These are phyloP conservation scores for Heterobasidion parviporum DNA, from an alignment of 1,284 basidiomycete genomes.

Conservation along the genomic window DNA sequence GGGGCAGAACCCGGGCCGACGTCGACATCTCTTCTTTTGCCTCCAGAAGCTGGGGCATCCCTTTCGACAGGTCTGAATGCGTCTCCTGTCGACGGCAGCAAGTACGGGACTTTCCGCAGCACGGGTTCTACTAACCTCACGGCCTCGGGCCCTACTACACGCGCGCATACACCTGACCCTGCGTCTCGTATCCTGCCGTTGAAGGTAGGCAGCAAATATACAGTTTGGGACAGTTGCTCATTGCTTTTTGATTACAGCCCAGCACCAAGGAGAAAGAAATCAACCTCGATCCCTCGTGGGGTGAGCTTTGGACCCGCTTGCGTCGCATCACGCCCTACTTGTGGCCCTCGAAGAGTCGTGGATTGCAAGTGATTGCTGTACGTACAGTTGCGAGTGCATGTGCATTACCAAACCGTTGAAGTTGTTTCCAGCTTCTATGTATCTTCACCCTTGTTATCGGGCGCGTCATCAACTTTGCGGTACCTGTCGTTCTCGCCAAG, in stretches of 20 bases:
- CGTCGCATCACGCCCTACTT: conserved; percentile 68
- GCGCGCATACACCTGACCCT: conserved; percentile 55
- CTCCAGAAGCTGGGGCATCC: conserved; percentile 31
- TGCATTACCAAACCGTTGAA: conserved; percentile 6
- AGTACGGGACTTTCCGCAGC: conserved; percentile 69
- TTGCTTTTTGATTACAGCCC: conserved; percentile 15
- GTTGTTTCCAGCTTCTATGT: conserved; percentile 43
- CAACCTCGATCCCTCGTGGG: conserved; percentile 57
- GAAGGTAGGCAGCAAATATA: conserved; percentile 1
- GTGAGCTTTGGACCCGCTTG: conserved; percentile 51
- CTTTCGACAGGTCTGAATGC: conserved; percentile 37
- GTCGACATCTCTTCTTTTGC: conserved; percentile 44
- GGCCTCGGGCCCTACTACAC: conserved; percentile 44
- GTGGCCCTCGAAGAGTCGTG: conserved; percentile 65
- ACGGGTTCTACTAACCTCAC: conserved; percentile 39
- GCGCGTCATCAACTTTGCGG: conserved; percentile 67
- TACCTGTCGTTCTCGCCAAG: conserved; percentile 68
- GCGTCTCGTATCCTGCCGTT: conserved; percentile 1
- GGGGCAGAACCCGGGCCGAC: conserved; percentile 33
- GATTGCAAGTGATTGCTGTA: conserved; percentile 68
- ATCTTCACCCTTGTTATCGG: conserved; percentile 61
- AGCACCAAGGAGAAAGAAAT: conserved; percentile 48
- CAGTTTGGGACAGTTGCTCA: neutral
- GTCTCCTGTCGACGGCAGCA: conserved; percentile 38
- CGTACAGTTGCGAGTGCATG: conserved; percentile 16